These are phyloP conservation scores for Melampsora americana DNA, from an alignment of 1,284 basidiomycete species.

Conservation along the genomic window DNA sequence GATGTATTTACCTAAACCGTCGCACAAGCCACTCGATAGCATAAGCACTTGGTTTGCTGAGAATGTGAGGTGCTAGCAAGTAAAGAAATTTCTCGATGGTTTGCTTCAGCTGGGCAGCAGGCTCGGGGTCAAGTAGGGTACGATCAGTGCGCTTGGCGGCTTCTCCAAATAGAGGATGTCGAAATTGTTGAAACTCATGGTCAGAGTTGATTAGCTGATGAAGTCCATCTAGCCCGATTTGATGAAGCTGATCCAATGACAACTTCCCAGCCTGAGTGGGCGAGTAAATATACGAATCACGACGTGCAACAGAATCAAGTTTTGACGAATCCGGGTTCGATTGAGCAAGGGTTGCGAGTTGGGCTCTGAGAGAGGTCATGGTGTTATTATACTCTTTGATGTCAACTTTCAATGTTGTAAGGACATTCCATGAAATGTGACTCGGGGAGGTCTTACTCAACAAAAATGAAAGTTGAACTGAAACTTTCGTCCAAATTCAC, in stretches of 20 bases:
- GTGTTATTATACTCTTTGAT: no score
- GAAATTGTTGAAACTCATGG: conserved; percentile 58
- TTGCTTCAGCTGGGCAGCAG: conserved; percentile 64
- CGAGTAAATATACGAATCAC: conserved; percentile 74
- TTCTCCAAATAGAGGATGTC: conserved; percentile 77
- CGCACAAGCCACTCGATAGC: conserved; percentile 95
- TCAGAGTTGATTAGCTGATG: conserved; percentile 66
- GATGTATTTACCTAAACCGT: conserved; percentile 71
- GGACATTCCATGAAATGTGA: no score
- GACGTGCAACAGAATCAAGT: conserved; percentile 19
- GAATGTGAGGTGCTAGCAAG: conserved; percentile 72
- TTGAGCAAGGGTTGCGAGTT: conserved; percentile 36
- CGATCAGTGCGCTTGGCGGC: conserved; percentile 72
- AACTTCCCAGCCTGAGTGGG: conserved; percentile 73
- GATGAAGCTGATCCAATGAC: conserved; percentile 80
- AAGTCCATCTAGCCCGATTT: conserved; percentile 76
- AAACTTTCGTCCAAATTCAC: no score
- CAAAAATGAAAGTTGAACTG: no score
- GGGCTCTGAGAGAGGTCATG: conserved; percentile 32
- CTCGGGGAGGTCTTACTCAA: no score
- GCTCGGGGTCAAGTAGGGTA: conserved; percentile 69
- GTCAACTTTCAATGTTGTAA: no score
- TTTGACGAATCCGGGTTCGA: conserved; percentile 24
- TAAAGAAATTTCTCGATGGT: conserved; percentile 67
- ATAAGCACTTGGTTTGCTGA: conserved; percentile 77